These are phyloP conservation scores for Trichomonascus vanleenenianus DNA, from an alignment of 805 yeast species.

Conservation along the genomic window DNA sequence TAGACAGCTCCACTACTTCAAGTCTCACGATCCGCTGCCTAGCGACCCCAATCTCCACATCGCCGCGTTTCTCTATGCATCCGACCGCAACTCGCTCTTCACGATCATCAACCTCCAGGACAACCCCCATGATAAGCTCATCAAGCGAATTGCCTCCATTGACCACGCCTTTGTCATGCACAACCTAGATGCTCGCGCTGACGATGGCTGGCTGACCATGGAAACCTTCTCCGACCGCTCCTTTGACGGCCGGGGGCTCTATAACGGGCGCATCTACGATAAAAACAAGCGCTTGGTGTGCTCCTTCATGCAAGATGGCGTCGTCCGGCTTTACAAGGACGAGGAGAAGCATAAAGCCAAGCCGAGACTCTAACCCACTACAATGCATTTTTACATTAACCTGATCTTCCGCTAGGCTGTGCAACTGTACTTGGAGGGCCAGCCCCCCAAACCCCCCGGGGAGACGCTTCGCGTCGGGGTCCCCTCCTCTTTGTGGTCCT, in stretches of 20 bases:
- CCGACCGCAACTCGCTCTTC: constrained; percentile 28
- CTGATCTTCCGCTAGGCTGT: too few relatives aligned
- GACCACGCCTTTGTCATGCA: constrained; percentile 27
- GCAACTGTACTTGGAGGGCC: too few relatives aligned
- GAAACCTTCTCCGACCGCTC: constrained; percentile 26
- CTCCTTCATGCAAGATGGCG: constrained; percentile 26
- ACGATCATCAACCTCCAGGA: constrained; percentile 24
- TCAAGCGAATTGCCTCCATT: constrained; percentile 23
- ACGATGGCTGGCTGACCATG: constrained; percentile 22
- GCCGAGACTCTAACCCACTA: too few relatives aligned
- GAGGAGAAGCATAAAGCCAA: not conserved
- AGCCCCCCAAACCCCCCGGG: not conserved
- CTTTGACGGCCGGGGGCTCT: constrained; percentile 23
- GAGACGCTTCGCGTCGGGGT: too few relatives aligned
- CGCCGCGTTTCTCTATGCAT: constrained; percentile 26
- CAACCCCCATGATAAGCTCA: constrained; percentile 4
- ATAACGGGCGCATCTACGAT: constrained; percentile 26
- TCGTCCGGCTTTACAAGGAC: constrained; percentile 11
- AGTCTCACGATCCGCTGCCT: constrained; percentile 16
- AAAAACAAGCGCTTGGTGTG: constrained; percentile 18
- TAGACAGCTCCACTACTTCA: constrained; percentile 23
- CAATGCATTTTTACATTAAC: too few relatives aligned
- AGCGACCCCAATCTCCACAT: constrained; percentile 21
- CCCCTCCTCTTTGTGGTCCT: too few relatives aligned
- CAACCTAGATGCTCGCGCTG: constrained; percentile 18